Conservation (phyloP, 805 yeast genomes). For the Candida chauliodis region DNA sequence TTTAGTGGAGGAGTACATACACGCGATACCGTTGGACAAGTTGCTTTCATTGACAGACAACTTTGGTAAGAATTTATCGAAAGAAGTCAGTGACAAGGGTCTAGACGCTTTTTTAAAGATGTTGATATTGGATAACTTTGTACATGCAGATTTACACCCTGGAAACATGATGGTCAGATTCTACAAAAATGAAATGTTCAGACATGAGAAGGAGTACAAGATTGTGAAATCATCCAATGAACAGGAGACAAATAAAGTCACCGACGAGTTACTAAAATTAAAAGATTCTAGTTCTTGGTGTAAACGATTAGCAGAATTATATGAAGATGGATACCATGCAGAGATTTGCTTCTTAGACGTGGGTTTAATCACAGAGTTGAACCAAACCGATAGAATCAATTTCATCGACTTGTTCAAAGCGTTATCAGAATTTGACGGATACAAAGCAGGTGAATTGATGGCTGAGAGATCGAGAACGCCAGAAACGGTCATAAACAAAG, state of each 20-base stretch:
- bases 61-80: conserved; percentile 52
- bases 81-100: conserved; percentile 72
- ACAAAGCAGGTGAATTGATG: conserved; percentile 92
- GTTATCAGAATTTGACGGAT: conserved; percentile 88
- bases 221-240: conserved; percentile 42
- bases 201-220: conserved; percentile 41
- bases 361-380: conserved; percentile 89
- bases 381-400: conserved; percentile 71
- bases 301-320: conserved; percentile 41
- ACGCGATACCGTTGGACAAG: conserved; percentile 78
- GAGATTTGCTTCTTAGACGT: conserved; percentile 90
- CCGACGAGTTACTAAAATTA: conserved; percentile 35
- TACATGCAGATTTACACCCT: conserved; percentile 96
- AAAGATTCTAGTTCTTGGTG: conserved; percentile 43
- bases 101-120: conserved; percentile 89
- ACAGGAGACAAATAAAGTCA: conserved; percentile 44
- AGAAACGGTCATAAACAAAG: conserved; percentile 80
- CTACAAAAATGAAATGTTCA: conserved; percentile 45
- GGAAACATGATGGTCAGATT: conserved; percentile 86
- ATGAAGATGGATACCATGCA: conserved; percentile 65
- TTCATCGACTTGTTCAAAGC: conserved; percentile 88
- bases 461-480: conserved; percentile 93
- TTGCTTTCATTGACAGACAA: conserved; percentile 50
- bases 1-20: conserved; percentile 79
- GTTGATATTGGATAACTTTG: conserved; percentile 89